Evolutionary conservation across 78 protist genomes (phyloP).

Genomic region (Diacronema lutheri): DNA sequence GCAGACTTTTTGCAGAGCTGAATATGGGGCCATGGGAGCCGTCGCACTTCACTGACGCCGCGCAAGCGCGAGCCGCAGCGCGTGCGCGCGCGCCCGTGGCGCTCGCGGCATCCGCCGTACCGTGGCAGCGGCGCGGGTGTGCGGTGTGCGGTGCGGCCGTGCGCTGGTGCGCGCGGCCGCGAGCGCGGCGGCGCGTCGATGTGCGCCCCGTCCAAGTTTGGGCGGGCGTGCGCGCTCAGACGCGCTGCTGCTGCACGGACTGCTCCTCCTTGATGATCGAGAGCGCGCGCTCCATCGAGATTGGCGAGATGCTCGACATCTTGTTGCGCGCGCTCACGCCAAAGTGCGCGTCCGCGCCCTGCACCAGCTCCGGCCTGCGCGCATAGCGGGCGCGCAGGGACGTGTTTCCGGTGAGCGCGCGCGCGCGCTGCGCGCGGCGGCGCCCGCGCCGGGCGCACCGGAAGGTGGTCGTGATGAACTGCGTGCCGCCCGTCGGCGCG

Average conservation of each 20-base stretch:
- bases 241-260: not conserved
- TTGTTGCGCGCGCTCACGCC: conserved; percentile 42
- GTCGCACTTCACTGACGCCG: too few species aligned
- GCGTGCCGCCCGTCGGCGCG: conserved; percentile 16
- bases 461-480: conserved; percentile 80
- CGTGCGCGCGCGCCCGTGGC: too few species aligned
- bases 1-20: too few species aligned
- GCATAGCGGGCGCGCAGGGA: conserved; percentile 74
- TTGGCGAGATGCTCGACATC: not conserved
- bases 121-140: too few species aligned
- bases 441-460: not conserved
- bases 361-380: conserved; percentile 68
- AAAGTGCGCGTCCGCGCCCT: conserved; percentile 63
- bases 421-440: conserved; percentile 83
- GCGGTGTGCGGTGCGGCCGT: too few species aligned
- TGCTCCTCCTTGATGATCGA: not conserved
- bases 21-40: too few species aligned
- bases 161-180: too few species aligned
- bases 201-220: too few species aligned
- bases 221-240: too few species aligned
- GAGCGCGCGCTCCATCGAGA: not conserved
- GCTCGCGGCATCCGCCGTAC: too few species aligned
- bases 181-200: too few species aligned
- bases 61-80: too few species aligned
- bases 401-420: not conserved